Evolutionary conservation across 495 filamentous ascomycete species (phyloP).

Genomic region (Neurospora sp.): DNA sequence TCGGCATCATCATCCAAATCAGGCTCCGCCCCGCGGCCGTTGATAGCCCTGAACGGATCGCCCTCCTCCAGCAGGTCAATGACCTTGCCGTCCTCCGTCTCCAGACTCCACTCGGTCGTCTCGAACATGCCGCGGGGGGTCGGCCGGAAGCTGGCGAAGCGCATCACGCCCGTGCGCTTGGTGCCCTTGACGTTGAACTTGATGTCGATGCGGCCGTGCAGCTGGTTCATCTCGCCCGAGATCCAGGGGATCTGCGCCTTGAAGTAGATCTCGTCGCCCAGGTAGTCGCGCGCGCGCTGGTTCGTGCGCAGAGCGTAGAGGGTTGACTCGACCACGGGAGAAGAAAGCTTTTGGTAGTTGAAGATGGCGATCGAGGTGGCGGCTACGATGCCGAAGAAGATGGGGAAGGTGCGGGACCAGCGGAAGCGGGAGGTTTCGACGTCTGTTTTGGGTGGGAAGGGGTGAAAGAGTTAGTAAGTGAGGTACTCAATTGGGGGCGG

Average conservation of each 20-base stretch:
- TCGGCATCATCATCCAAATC: slow-evolving; percentile 19
- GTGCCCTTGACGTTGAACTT: slow-evolving; percentile 80
- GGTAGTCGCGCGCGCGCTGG: slow-evolving; percentile 54
- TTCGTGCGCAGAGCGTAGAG: slow-evolving; percentile 86
- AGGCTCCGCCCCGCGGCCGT: slow-evolving; percentile 6
- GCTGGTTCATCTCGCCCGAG: slow-evolving; percentile 81
- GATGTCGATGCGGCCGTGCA: slow-evolving; percentile 87
- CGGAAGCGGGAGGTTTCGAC: slow-evolving; percentile 23
- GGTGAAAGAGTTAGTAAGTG: neutral
- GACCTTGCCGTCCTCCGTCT: slow-evolving; percentile 52
- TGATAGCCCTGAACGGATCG: slow-evolving; percentile 49
- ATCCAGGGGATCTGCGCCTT: slow-evolving; percentile 85
- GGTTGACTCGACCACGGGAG: slow-evolving; percentile 70
- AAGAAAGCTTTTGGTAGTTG: slow-evolving; percentile 93
- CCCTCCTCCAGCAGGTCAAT: slow-evolving; percentile 57
- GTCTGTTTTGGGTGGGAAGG: slow-evolving; percentile 10
- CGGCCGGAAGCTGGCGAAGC: slow-evolving; percentile 66
- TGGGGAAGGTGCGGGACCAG: slow-evolving; percentile 41
- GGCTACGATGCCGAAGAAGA: slow-evolving; percentile 49
- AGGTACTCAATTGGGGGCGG: neutral
- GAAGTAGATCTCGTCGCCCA: slow-evolving; percentile 94
- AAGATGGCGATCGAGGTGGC: slow-evolving; percentile 73
- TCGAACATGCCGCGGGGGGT: slow-evolving; percentile 64
- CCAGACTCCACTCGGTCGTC: slow-evolving; percentile 68
- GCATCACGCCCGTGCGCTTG: slow-evolving; percentile 59